A percentile compares a stretch with the other conserved stretches of the same genome.
These are phyloP conservation scores for Spirogloea muscicola DNA, from an alignment of 139 green algal species.

Conservation along the genomic window DNA sequence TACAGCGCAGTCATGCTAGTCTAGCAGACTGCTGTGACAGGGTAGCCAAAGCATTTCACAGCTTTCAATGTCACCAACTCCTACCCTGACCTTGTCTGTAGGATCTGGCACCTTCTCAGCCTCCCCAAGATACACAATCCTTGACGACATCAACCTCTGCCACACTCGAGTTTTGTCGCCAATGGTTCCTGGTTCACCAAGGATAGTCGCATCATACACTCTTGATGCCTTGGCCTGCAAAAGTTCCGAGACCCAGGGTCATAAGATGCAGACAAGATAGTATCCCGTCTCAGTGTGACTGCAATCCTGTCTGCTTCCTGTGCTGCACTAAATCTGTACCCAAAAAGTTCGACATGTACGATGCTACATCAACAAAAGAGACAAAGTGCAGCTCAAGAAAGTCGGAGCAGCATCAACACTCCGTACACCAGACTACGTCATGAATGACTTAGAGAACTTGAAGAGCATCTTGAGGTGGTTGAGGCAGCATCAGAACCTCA, in stretches of 20 bases:
- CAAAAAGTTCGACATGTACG: neutral
- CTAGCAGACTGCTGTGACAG: too few relatives aligned
- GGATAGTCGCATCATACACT: constrained; percentile 34
- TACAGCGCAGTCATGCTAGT: too few relatives aligned
- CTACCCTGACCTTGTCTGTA: constrained; percentile 27
- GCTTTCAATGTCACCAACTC: too few relatives aligned
- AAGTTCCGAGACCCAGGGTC: too few relatives aligned
- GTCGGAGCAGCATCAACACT: constrained; percentile 1
- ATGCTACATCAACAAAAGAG: neutral
- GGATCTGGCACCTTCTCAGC: constrained; percentile 28
- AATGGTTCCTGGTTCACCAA: constrained; percentile 22
- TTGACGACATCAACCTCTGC: constrained; percentile 10
- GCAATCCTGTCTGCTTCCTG: too few relatives aligned
- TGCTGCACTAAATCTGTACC: too few relatives aligned
- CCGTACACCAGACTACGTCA: neutral
- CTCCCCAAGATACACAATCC: constrained; percentile 36
- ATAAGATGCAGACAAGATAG: too few relatives aligned
- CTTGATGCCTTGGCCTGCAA: too few relatives aligned
- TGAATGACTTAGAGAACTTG: neutral
- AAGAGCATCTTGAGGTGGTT: neutral
- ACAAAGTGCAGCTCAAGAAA: too few relatives aligned
- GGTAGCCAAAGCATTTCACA: too few relatives aligned
- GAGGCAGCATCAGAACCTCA: neutral
- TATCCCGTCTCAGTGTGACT: too few relatives aligned
- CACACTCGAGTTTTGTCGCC: constrained; percentile 23